Base-by-base conservation (phyloP, 148 eudicot genomes). In the Cornus kousa region DNA sequence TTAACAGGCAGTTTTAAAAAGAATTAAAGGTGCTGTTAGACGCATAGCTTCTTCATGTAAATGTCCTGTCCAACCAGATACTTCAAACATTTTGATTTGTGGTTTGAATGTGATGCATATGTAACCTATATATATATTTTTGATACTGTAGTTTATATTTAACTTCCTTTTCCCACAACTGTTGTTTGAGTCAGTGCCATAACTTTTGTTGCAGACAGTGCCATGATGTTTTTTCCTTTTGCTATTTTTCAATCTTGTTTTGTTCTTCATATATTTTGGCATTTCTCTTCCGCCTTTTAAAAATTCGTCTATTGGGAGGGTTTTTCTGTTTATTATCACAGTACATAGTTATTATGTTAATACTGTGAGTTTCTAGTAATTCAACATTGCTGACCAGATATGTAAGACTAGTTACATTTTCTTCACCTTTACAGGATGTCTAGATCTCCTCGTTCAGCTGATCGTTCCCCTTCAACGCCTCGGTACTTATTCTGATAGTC, bases 391-490 rank as follows among this genome's bases (percentile, higher is more conserved):
- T 78, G 65, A 40, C 43, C 19, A 57, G 37, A 5, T 70, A 37
- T 70, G 35, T 33, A 57, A 81, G 67, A 81, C 72, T 81, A 39
- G 71, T 71, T 74, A 59, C 74, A 59, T 80, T 64, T 65, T 28
- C 74, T 82, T 76, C 70, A 78, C 82, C 74, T 75, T 31, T 81
- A 75, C 92, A 91, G 97, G 89, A 80, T 72, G 75, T 85, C 92
- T 35, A 88, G 74, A 79, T 93, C 94, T 79, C 93, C 94, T 0
- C 77, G 77, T 81, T 84, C 94, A 69, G 84, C 86, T 74, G 85
- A 85, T 55, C 86, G 73, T 65, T 80, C 87, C n/a, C 86, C 81
- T 78, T 89, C 93, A 66, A 88, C 93, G 65, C 86, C 69, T 65
- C 83, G 94, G 97, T 93, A 93, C 77, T 24, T 60, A 74, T 75